Evolutionary conservation across 2,329 filamentous ascomycete species (phyloP), one percentile per base, ranked within the genome.

Genomic region (Nothopassalora personata): DNA sequence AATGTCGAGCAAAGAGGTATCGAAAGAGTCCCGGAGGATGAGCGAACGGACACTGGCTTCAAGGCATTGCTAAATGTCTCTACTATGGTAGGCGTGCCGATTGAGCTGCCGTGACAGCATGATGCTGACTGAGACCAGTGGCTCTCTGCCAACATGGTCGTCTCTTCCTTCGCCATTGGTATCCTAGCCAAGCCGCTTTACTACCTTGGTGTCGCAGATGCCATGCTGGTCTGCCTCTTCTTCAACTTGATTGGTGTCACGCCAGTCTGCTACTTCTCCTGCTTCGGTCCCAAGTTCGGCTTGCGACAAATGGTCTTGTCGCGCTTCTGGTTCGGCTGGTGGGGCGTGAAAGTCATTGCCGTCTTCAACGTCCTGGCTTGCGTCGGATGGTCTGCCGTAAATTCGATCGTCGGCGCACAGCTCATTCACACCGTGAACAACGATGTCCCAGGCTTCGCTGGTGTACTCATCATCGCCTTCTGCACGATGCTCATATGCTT

Each of bases 241-340:
- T 83, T 92, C 77, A 92, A 91, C 67, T 70, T 90, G 4, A 76
- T 93, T 9, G 88, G 86, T n/a, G 81, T 88, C 52, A 69, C 86
- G 52, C 86, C 88, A 0, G 88, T 90, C 15, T 87, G 84, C 69
- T 90, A 87, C 74, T 91, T 91, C 78, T 88, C 86, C 1, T 89
- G 84, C 18, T 90, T 91, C 69, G 89, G 89, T 2, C 86, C 89
- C 2, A 76, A 77, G 8, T 91, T 90, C 64, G 89, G 89, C 4
- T 78, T 91, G 63, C 83, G 89, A 56, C 89, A 91, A 70, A 91
- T 92, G 86, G 87, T 91, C 1, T 79, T 92, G n/a, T 86, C 86
- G 10, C 80, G 89, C 36, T 91, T 87, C 75, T 91, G 81, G 75
- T 91, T 91, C 71, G 89, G 89, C 15, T 72, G 70, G 69, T 71